These are phyloP conservation scores for Cotoneaster glaucophyllus DNA, from an alignment of 306 rosid species.

Conservation along the genomic window DNA sequence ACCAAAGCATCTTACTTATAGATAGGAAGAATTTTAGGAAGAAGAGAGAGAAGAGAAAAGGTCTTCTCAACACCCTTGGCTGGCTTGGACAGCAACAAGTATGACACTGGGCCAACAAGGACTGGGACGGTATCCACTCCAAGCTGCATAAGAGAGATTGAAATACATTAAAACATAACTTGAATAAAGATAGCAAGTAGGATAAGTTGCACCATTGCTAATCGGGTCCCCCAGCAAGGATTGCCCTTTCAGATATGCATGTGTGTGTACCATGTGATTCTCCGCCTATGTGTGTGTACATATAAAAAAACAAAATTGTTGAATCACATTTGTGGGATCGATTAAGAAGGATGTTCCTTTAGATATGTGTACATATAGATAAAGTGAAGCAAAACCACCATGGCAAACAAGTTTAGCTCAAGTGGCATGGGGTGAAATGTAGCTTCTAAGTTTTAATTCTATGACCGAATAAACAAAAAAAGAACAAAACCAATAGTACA, in stretches of 20 bases:
- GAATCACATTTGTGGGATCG: not conserved
- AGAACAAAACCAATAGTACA: not conserved
- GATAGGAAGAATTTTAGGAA: slow-evolving; percentile 57
- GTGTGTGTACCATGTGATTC: not conserved
- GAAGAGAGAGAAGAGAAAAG: slow-evolving; percentile 72
- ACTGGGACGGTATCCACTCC: slow-evolving; percentile 79
- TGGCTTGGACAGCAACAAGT: slow-evolving; percentile 82
- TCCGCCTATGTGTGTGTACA: not conserved
- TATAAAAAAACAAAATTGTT: not conserved
- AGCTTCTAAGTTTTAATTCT: not conserved
- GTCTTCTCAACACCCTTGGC: slow-evolving; percentile 86
- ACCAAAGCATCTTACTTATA: slow-evolving; percentile 57
- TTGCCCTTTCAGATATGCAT: not conserved
- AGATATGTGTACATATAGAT: not conserved
- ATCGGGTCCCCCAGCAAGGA: not conserved
- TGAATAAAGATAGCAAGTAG: not conserved
- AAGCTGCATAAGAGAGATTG: slow-evolving; percentile 42
- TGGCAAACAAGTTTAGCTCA: not conserved
- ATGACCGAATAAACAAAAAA: not conserved
- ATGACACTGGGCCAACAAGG: slow-evolving; percentile 83
- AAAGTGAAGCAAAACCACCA: not conserved
- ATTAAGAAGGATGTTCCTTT: not conserved
- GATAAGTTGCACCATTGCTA: not conserved
- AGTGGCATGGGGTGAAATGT: not conserved
- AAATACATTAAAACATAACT: not conserved